Conservation (phyloP, 139 green algal genomes). For the Chlorella ohadii region DNA sequence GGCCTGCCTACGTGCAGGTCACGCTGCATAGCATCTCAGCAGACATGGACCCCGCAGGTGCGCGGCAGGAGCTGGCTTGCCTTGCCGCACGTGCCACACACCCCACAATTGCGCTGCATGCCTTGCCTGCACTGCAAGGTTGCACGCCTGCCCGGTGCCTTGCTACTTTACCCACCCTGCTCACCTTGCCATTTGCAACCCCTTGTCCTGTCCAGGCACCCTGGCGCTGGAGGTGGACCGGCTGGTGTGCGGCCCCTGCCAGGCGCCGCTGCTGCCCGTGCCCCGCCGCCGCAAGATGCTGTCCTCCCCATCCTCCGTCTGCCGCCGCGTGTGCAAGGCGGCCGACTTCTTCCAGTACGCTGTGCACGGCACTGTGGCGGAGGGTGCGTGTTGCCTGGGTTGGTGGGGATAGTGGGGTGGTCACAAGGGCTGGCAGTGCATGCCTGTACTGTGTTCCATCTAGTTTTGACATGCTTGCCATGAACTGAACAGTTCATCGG, state of each 20-base stretch:
- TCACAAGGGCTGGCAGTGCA: too few relatives aligned
- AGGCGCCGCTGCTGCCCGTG: background rate
- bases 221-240: background rate
- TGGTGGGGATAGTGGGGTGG: too few relatives aligned
- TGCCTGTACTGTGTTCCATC: too few relatives aligned
- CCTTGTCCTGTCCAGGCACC: background rate
- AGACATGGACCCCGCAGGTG: constrained; percentile 27
- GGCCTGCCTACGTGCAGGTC: constrained; percentile 39
- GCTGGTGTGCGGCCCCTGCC: constrained; percentile 15
- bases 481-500: too few relatives aligned
- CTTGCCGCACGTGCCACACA: too few relatives aligned
- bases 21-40: constrained; percentile 26
- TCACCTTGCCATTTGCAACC: background rate
- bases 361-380: constrained; percentile 35
- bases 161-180: background rate
- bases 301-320: constrained; percentile 34
- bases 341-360: constrained; percentile 53
- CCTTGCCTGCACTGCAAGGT: too few relatives aligned
- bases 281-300: constrained; percentile 1
- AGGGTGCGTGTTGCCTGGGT: constrained; percentile 17
- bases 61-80: background rate
- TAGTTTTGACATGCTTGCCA: too few relatives aligned
- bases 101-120: too few relatives aligned
- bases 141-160: background rate
- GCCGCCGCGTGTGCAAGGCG: constrained; percentile 40